phyloP scores from a whole-genome alignment of 2,329 filamentous ascomycete species.

The Monosporascus sp. region DNA sequence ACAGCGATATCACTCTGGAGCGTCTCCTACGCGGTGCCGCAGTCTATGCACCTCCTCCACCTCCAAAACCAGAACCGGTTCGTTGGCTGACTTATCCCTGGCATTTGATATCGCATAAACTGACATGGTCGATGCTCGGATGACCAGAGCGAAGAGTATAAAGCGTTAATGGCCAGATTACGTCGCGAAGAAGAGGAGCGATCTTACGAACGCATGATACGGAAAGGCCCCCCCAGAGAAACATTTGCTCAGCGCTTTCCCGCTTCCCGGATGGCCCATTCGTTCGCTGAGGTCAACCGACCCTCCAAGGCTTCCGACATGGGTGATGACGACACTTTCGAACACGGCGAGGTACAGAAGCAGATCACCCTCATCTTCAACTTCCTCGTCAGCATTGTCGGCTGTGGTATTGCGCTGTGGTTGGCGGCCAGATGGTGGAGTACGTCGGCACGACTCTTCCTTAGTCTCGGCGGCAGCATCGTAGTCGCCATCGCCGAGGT shows the following conservation, averaged over 20 bases:
- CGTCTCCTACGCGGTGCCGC: constrained; percentile 64
- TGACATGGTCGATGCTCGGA: constrained; percentile 2
- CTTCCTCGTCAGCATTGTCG: constrained; percentile 79
- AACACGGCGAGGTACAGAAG: constrained; percentile 69
- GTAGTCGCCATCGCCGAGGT: constrained; percentile 72
- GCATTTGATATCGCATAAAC: constrained; percentile 2
- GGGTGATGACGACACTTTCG: constrained; percentile 55
- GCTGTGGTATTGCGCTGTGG: constrained; percentile 73
- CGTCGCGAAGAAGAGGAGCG: constrained; percentile 77
- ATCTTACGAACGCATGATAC: constrained; percentile 75
- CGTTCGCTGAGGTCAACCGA: constrained; percentile 50
- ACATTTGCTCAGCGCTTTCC: constrained; percentile 57
- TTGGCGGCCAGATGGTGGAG: constrained; percentile 73
- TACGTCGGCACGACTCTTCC: constrained; percentile 61
- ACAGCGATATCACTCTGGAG: constrained; percentile 52
- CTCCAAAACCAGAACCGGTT: constrained; percentile 73
- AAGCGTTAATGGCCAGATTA: constrained; percentile 79
- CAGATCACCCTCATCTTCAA: constrained; percentile 84
- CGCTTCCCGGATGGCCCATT: constrained; percentile 42
- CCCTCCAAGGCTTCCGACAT: constrained; percentile 40
- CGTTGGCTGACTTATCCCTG: constrained; percentile 20
- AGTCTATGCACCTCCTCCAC: constrained; percentile 74
- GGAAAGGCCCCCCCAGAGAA: constrained; percentile 50
- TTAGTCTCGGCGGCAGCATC: constrained; percentile 65
- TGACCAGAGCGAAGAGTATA: constrained; percentile 69